Conservation (phyloP, 2,329 filamentous ascomycete genomes). For the Aspergillus caelatus region DNA sequence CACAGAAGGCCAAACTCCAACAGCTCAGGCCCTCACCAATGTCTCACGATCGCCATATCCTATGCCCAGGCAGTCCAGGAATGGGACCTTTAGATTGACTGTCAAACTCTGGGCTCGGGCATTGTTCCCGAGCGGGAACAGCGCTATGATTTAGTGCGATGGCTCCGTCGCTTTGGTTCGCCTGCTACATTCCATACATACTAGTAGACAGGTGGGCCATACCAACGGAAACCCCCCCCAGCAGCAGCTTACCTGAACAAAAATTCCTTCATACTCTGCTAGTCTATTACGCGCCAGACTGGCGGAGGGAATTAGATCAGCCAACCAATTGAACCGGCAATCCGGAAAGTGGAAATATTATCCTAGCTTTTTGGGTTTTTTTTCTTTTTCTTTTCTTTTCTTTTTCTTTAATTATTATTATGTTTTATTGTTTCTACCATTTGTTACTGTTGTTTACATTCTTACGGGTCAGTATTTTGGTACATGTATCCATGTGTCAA, state of each 20-base stretch:
- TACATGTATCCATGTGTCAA: neutral
- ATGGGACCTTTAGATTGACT: neutral
- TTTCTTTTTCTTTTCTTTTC: neutral
- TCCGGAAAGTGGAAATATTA: neutral
- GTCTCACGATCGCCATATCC: neutral
- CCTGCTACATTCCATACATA: neutral
- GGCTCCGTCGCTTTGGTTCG: constrained; percentile 13
- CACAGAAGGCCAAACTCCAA: neutral
- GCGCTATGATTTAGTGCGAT: constrained; percentile 6
- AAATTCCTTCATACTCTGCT: neutral
- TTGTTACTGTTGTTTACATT: neutral
- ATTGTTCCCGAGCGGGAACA: constrained; percentile 16
- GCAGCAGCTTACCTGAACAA: neutral
- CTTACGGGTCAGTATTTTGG: neutral
- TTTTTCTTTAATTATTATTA: too few relatives aligned
- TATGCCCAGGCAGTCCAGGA: neutral
- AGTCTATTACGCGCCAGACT: neutral
- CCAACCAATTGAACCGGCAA: neutral
- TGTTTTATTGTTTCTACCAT: neutral
- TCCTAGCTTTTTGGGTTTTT: neutral
- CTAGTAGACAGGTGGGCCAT: neutral
- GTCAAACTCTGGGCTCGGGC: constrained; percentile 13
- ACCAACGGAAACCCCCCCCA: neutral
- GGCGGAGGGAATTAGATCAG: neutral
- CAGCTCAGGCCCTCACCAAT: neutral